phyloP scores from a whole-genome alignment of 768 basidiomycete species.

The Xerocomellus amylosporus region DNA sequence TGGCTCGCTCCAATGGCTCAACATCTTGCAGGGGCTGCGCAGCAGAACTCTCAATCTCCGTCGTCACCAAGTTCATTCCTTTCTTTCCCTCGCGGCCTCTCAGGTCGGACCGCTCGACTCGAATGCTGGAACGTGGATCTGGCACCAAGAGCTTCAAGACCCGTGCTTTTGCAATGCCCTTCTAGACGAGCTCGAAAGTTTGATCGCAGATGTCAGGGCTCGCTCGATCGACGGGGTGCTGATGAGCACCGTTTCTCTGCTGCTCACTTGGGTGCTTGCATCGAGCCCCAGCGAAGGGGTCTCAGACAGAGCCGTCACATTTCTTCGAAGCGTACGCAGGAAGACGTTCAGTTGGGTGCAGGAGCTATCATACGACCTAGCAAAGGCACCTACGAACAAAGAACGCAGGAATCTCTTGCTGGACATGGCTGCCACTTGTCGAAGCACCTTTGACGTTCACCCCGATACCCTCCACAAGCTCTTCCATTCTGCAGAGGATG shows the following conservation, averaged over 20 bases:
- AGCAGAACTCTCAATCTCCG: not conserved
- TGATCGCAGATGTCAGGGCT: not conserved
- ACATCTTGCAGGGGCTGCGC: not conserved
- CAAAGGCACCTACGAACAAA: not conserved
- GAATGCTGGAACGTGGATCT: not conserved
- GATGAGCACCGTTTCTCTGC: too few relatives aligned
- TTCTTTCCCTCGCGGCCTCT: not conserved
- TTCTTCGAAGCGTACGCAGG: not conserved
- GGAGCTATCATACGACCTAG: not conserved
- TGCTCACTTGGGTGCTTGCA: not conserved
- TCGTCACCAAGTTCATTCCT: not conserved
- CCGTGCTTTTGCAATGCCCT: not conserved
- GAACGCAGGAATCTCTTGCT: not conserved
- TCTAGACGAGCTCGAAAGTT: not conserved
- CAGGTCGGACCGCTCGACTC: conserved; percentile 24
- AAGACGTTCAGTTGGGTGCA: too few relatives aligned
- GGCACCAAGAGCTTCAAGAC: not conserved
- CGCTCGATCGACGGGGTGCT: not conserved
- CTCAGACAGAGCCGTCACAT: not conserved
- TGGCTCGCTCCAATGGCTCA: not conserved
- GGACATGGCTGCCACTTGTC: not conserved
- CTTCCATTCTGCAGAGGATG: not conserved
- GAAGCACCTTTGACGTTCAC: not conserved
- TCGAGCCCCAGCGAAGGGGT: not conserved
- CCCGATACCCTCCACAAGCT: not conserved